phyloP scores from a whole-genome alignment of 139 green algal species.

The Chlorella sp. region DNA sequence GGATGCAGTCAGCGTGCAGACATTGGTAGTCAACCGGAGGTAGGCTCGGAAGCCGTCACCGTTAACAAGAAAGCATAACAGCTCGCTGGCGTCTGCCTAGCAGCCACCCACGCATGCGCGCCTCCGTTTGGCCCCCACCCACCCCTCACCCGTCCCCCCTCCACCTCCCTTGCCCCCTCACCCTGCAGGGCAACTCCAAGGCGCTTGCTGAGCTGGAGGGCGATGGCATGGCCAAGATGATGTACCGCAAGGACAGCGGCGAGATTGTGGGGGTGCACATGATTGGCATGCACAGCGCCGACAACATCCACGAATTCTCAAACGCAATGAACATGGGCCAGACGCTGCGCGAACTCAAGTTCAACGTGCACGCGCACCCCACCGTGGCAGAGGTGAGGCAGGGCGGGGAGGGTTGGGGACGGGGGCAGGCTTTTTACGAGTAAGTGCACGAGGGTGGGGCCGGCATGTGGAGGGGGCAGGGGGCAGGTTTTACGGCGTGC shows the following conservation, averaged over 20 bases:
- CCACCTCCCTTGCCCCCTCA: too few relatives aligned
- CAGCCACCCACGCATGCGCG: background rate
- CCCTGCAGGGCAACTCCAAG: constrained; percentile 88
- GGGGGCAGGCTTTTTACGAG: background rate
- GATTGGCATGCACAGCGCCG: constrained; percentile 96
- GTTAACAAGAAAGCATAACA: too few relatives aligned
- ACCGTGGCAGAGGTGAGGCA: constrained; percentile 90
- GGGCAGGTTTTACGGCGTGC: background rate
- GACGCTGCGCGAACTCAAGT: constrained; percentile 91
- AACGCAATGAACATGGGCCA: constrained; percentile 88
- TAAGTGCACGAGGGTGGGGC: background rate
- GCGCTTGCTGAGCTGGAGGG: constrained; percentile 96
- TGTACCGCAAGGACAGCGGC: constrained; percentile 96
- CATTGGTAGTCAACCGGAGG: too few relatives aligned
- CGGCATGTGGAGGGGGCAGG: background rate
- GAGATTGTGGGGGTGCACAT: constrained; percentile 96
- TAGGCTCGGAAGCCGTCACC: too few relatives aligned
- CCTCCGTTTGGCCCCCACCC: background rate
- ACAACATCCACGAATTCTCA: constrained; percentile 99
- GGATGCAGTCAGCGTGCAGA: background rate
- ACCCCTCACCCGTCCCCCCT: background rate
- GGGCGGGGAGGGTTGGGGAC: background rate
- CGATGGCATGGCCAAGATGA: constrained; percentile 98
- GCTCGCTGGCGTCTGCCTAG: too few relatives aligned
- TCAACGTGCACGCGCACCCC: constrained; percentile 98